Conservation (phyloP, 2,329 filamentous ascomycete genomes). For the Curvularia eragrostidis region DNA sequence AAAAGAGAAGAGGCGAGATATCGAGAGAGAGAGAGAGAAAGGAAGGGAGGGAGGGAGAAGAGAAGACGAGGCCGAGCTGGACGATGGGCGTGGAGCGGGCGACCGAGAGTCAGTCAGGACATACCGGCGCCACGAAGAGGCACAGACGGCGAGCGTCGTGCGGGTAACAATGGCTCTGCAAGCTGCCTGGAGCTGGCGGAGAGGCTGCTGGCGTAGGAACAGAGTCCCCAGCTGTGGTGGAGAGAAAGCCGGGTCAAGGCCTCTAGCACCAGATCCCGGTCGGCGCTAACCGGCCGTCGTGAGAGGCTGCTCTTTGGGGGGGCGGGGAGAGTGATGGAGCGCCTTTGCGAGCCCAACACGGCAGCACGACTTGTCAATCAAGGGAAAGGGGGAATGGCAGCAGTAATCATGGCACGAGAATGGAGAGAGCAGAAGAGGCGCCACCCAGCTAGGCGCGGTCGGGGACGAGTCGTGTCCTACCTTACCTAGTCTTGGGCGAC, state of each 20-base stretch:
- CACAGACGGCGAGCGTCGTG: conserved; percentile 19
- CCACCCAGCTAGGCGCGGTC: background rate
- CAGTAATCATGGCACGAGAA: background rate
- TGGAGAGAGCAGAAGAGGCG: background rate
- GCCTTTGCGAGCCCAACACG: background rate
- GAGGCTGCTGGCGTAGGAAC: conserved; percentile 17
- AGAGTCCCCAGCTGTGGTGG: conserved; percentile 15
- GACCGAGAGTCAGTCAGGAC: conserved; percentile 3
- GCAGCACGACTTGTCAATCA: background rate
- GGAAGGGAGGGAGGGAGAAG: background rate
- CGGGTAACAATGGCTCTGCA: conserved; percentile 24
- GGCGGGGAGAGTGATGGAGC: background rate
- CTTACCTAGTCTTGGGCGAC: background rate
- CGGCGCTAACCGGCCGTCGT: conserved; percentile 17
- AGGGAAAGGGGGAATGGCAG: background rate
- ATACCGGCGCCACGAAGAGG: conserved; percentile 22
- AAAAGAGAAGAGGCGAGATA: background rate
- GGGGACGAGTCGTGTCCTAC: background rate
- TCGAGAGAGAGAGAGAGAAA: background rate
- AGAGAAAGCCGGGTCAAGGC: conserved; percentile 22
- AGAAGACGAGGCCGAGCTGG: conserved; percentile 3
- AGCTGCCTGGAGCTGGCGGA: conserved; percentile 16
- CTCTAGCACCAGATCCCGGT: conserved; percentile 22
- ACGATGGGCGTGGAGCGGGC: background rate
- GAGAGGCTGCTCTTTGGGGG: conserved; percentile 8